Evolutionary conservation across 2,329 filamentous ascomycete genomes (phyloP).

Genomic region (Parastagonospora nodorum): DNA sequence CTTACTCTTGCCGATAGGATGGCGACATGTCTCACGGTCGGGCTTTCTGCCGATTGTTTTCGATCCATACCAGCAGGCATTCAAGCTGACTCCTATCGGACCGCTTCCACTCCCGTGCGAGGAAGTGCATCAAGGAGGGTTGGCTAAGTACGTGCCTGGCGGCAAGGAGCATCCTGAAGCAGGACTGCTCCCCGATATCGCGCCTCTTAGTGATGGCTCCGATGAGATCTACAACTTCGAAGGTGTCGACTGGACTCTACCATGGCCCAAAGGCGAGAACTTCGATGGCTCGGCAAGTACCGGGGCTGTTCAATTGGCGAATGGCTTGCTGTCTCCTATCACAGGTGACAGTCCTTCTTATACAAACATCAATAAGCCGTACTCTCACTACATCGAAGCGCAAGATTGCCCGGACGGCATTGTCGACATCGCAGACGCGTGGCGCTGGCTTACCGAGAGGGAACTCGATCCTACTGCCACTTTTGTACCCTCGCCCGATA

Average conservation of each 20-base stretch:
- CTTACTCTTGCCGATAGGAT: conserved; percentile 13
- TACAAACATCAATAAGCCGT: too few relatives aligned
- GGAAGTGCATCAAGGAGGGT: conserved; percentile 20
- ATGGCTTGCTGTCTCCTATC: neutral
- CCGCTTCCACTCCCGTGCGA: conserved; percentile 22
- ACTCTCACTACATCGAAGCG: neutral
- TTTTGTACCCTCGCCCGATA: conserved; percentile 4
- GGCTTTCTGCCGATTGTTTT: conserved; percentile 22
- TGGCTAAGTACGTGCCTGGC: conserved; percentile 21
- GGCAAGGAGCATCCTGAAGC: conserved; percentile 20
- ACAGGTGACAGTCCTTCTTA: too few relatives aligned
- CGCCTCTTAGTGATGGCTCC: conserved; percentile 15
- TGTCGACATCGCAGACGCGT: conserved; percentile 21
- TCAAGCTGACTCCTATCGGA: conserved; percentile 26
- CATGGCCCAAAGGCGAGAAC: conserved; percentile 7
- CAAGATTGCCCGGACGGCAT: conserved; percentile 19
- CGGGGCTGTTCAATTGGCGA: neutral
- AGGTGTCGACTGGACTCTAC: conserved; percentile 12
- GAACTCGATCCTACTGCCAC: neutral
- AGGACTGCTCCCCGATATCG: conserved; percentile 12
- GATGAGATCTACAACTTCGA: conserved; percentile 25
- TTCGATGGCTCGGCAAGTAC: neutral
- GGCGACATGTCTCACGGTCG: conserved; percentile 21
- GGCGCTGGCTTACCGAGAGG: conserved; percentile 16
- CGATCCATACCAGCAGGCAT: conserved; percentile 20